Evolutionary conservation across 768 basidiomycete genomes (phyloP), one percentile per base, ranked within the genome.

Genomic region (Pleurotus tuber-regium): DNA sequence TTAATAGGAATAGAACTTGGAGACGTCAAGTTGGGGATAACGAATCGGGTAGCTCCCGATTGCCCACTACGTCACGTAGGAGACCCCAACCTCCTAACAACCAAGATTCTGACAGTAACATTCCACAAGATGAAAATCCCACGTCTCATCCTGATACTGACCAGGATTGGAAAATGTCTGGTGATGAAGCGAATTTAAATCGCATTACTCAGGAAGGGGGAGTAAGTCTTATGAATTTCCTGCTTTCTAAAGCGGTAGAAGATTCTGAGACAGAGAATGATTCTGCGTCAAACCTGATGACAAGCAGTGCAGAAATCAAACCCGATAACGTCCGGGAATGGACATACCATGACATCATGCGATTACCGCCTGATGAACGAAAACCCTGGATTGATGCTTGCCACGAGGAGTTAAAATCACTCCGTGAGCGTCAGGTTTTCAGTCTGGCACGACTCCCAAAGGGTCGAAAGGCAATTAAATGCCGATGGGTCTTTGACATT

Each of bases 401-500:
- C 11, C 14, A 25, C 11, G 43, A 25, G 6, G 43, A 44, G 43
- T 23, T 44, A 21, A 18, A 44, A 7, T 10, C 23, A 11, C 28
- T 44, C 24, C 43, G 28, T 30, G 8, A 25, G n/a, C 43, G 33
- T 10, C 36, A 49, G 11, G 47, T 49, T 35, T 49, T 7, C 12
- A 49, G 18, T 16, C 29, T 49, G 6, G 29, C 6, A 21, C 12
- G 12, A 16, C 42, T 50, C 11, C 59, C 53, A 3, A 50, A 57
- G 40, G 57, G 52, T 21, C 21, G 50, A 12, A 57, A 50, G 19
- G 25, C 51, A 0, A 55, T 63, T 18, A 58, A 58, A 53, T 50
- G 54, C 28, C 35, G 51, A 18, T 62, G 59, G 59, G 59, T 63
- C 2, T 61, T 57, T 42, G 44, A 53, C 41, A 19, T 52, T 5